Evolutionary conservation across 1,284 basidiomycete species (phyloP), one percentile per base, ranked within the genome.

Genomic region (Malassezia psittaci): DNA sequence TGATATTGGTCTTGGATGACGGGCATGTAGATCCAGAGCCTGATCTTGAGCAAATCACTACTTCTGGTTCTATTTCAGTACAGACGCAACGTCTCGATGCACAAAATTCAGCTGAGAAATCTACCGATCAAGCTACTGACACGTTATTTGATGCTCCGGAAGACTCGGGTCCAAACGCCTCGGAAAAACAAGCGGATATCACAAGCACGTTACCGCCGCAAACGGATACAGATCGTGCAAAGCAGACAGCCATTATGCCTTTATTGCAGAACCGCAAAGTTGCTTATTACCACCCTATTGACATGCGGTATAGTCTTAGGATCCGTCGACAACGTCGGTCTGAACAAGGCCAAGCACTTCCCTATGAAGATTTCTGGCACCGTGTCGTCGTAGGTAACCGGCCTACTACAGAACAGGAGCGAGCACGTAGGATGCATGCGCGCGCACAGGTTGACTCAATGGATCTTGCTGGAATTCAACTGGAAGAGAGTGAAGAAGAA

Each of bases 241-340:
- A 59, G 21, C 61, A 66, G 48, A 59, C 62, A 12, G 59, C 61
- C 36, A 44, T 62, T 15, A 35, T 51, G 35, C 60, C 61, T 13
- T 51, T 48, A 2, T 50, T 54, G 11, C 58, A 50, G 38, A 63
- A 62, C 32, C 64, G 65, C 61, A 64, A 64, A 43, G 62, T 60
- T 13, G 68, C 68, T 16, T 70, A 68, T 60, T 70, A 68, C 58
- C 68, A 70, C 61, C 68, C 61, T 39, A 54, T 70, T 12, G 62
- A 55, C 39, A 68, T 70, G 65, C 65, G 66, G 11, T 70, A 65
- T 59, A 65, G 62, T 15, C 60, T 70, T 10, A 62, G 65, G 34
- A 61, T 70, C n/a, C 66, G 66, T 52, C 61, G 68, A 5, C 46
- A 47, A 19, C 55, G 62, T 59, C 39, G 58, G 61, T 36, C 64